Evolutionary conservation across 352 stramenopile genomes (phyloP).

Genomic region (Pythium aphanidermatum): DNA sequence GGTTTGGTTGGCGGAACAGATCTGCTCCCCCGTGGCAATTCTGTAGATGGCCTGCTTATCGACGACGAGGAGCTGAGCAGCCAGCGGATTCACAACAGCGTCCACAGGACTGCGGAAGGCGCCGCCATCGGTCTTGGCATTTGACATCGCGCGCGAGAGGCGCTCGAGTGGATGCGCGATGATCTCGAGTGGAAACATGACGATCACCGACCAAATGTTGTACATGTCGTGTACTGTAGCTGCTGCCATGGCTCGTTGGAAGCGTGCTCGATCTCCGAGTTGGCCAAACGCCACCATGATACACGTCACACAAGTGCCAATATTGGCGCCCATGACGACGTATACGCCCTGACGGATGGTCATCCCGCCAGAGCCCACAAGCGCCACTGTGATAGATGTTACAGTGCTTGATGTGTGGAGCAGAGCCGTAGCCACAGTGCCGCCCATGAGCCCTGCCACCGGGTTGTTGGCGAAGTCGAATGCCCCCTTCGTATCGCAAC

Average conservation of each 20-base stretch:
- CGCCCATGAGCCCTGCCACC: conserved; percentile 31
- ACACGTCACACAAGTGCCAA: conserved; percentile 62
- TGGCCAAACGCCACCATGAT: conserved; percentile 74
- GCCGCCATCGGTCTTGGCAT: conserved; percentile 1
- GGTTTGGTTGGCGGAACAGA: not conserved
- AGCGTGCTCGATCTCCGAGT: conserved; percentile 38
- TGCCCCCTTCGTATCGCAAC: conserved; percentile 24
- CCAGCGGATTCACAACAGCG: conserved; percentile 11
- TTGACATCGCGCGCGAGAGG: conserved; percentile 19
- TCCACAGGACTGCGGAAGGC: conserved; percentile 12
- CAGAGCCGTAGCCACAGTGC: conserved; percentile 33
- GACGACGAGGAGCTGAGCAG: conserved; percentile 1
- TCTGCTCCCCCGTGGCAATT: not conserved
- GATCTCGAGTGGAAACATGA: conserved; percentile 38
- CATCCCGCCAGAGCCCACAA: conserved; percentile 34
- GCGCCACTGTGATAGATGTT: conserved; percentile 38
- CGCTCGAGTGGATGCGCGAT: conserved; percentile 23
- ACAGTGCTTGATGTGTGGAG: conserved; percentile 37
- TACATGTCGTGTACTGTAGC: conserved; percentile 30
- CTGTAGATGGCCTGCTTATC: conserved; percentile 10
- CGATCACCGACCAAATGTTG: conserved; percentile 54
- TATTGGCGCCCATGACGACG: conserved; percentile 81
- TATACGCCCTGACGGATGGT: conserved; percentile 56
- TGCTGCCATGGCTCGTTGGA: conserved; percentile 25
- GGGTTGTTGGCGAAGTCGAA: conserved; percentile 31